Percentiles rank a stretch among this genome's conserved stretches.
Evolutionary conservation across 2,329 filamentous ascomycete species (phyloP).

Genomic region (Trichoderma breve): DNA sequence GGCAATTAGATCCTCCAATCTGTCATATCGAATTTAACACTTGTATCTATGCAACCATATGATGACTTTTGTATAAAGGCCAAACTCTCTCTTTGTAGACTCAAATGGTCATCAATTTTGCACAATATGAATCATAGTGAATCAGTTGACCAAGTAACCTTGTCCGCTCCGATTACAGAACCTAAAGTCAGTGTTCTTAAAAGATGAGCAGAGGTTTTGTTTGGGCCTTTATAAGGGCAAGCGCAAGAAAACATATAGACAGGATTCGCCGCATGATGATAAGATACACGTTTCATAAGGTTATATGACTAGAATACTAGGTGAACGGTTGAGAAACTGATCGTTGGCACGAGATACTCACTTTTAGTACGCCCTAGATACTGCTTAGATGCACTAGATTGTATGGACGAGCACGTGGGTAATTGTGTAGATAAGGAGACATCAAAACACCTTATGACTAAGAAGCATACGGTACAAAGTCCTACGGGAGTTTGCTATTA

Average conservation of each 20-base stretch:
- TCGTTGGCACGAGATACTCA: not conserved
- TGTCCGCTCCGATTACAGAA: not conserved
- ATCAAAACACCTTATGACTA: not conserved
- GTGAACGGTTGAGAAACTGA: not conserved
- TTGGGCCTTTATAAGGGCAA: not conserved
- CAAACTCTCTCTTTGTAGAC: not conserved
- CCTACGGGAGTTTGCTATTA: not conserved
- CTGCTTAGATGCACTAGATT: not conserved
- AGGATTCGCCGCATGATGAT: not conserved
- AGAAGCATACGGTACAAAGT: not conserved
- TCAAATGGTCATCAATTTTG: not conserved
- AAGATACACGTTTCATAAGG: not conserved
- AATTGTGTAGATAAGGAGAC: not conserved
- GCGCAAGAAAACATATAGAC: not conserved
- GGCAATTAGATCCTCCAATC: not conserved
- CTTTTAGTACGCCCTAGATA: not conserved
- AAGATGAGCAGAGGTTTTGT: not conserved
- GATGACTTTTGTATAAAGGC: not conserved
- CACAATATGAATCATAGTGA: not conserved
- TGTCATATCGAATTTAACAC: rapidly evolving
- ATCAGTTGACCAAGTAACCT: not conserved
- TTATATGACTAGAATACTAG: not conserved
- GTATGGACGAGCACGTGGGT: not conserved
- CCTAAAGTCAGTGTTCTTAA: not conserved
- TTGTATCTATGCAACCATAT: not conserved